Base-by-base conservation (phyloP, 2,329 filamentous ascomycete species). In the Fusarium palustre region DNA sequence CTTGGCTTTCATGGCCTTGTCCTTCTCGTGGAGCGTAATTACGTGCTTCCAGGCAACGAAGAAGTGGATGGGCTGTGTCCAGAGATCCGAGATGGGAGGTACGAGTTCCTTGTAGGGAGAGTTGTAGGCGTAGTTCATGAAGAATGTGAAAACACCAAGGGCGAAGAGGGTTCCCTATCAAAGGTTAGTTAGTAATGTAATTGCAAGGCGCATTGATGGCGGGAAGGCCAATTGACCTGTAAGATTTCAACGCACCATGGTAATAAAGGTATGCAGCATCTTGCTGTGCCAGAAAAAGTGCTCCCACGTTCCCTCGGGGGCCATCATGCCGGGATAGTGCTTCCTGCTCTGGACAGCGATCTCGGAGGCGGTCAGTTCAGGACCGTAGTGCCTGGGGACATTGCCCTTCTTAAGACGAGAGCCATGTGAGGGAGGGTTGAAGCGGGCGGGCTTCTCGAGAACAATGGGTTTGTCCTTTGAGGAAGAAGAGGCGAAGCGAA, bases 351-450 rank as follows among this genome's bases (percentile, higher is more conserved):
- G 93, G 64, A 85, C 86, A 66, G 86, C 82, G 52, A 84, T 81
- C 79, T 97, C 91, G 53, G 90, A 86, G 22, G 85, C 82, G 18
- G 88, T 89, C 64, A 94, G 81, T 24, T 88, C 81, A 20, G 93
- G 92, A 38, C 93, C 94, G 77, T 97, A 97, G 79, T 91, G 88
- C 73, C 86, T 85, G 31, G 90, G 89, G 9, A 83, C 78, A 28
- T 76, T 79, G 80, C 77, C 78, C 69, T 86, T 84, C 56, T 87
- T 85, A 33, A 93, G 86, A 9, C 91, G 86, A 24, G 91, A 84
- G 15, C 92, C 91, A 79, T 98, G 96, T 0, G 95, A 98, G 0
- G 96, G 96, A 3, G 96, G 95, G 48, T 92, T 92, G 85, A 97
- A 98, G 78, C 91, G 92, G 75, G 92, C 87, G 25, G 95, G 95